phyloP scores from a whole-genome alignment of 768 basidiomycete genomes.

The Russula griseocarnosa region DNA sequence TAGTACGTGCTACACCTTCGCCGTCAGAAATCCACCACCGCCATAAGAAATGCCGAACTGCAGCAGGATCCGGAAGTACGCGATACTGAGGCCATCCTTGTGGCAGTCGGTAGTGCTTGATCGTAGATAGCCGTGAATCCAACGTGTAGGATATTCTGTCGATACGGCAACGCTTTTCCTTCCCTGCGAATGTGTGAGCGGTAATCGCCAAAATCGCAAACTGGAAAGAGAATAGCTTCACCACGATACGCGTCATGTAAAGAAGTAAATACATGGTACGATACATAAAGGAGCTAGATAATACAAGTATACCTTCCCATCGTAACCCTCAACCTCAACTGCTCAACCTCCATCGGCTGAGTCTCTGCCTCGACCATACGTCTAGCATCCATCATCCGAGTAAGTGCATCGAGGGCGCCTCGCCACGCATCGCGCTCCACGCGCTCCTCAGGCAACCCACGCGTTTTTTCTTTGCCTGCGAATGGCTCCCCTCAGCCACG shows the following conservation, averaged over 20 bases:
- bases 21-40: constrained; percentile 42
- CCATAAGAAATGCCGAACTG: constrained; percentile 42
- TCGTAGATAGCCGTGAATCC: background rate
- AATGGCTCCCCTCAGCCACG: constrained; percentile 19
- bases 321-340: background rate
- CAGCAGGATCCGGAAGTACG: constrained; percentile 36
- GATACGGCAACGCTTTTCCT: background rate
- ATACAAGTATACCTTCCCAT: background rate
- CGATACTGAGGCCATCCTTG: constrained; percentile 54
- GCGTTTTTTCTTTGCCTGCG: constrained; percentile 35
- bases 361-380: background rate
- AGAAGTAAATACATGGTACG: background rate
- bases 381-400: constrained; percentile 22
- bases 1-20: constrained; percentile 50
- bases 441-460: constrained; percentile 73
- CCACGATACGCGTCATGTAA: background rate
- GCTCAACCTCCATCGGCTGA: background rate
- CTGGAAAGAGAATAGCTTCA: background rate
- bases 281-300: background rate
- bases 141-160: background rate
- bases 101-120: constrained; percentile 32
- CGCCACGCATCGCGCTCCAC: constrained; percentile 75
- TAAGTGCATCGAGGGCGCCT: constrained; percentile 64
- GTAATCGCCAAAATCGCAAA: background rate
- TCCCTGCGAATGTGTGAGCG: background rate